Percentiles rank a stretch among this genome's conserved stretches.
These are phyloP conservation scores for Litchi chinensis DNA, from an alignment of 345 rosid genomes.

Conservation along the genomic window DNA sequence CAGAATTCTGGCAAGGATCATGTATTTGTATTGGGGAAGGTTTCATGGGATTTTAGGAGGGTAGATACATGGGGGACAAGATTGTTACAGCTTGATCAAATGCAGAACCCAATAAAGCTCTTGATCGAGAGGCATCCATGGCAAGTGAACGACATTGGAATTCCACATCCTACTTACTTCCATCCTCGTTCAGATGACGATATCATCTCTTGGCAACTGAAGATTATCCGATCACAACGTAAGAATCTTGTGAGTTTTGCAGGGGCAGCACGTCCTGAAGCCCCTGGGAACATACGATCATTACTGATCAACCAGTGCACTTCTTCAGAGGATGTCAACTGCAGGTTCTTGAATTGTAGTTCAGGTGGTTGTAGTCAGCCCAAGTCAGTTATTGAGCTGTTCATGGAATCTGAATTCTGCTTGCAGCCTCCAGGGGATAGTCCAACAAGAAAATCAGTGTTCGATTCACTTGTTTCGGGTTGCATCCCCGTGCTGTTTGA, in stretches of 20 bases:
- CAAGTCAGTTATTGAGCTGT: slow-evolving; percentile 50
- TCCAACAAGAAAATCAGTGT: slow-evolving; percentile 77
- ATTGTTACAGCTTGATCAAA: slow-evolving; percentile 62
- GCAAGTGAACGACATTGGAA: slow-evolving; percentile 72
- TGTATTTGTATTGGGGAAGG: slow-evolving; percentile 81
- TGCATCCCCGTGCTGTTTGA: slow-evolving; percentile 85
- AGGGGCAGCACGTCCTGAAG: slow-evolving; percentile 62
- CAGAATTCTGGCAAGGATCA: slow-evolving; percentile 70
- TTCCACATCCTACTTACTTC: slow-evolving; percentile 84
- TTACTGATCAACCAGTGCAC: slow-evolving; percentile 63
- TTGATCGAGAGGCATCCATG: slow-evolving; percentile 87
- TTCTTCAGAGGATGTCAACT: slow-evolving; percentile 30
- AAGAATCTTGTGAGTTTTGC: slow-evolving; percentile 62
- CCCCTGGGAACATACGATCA: slow-evolving; percentile 60
- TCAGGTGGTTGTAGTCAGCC: slow-evolving; percentile 57
- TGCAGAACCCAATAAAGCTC: slow-evolving; percentile 84
- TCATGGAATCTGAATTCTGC: slow-evolving; percentile 75
- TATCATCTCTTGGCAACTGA: slow-evolving; percentile 66
- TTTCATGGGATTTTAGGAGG: slow-evolving; percentile 94
- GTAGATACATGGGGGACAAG: slow-evolving; percentile 69
- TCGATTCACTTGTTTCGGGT: slow-evolving; percentile 78
- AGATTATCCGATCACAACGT: slow-evolving; percentile 46
- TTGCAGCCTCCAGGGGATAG: slow-evolving; percentile 89
- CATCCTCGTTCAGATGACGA: slow-evolving; percentile 77
- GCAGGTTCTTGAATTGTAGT: slow-evolving; percentile 56